Percentiles rank a stretch among this genome's conserved stretches.
phyloP scores from a whole-genome alignment of 2,329 filamentous ascomycete species.

The Simplicillium sp. region DNA sequence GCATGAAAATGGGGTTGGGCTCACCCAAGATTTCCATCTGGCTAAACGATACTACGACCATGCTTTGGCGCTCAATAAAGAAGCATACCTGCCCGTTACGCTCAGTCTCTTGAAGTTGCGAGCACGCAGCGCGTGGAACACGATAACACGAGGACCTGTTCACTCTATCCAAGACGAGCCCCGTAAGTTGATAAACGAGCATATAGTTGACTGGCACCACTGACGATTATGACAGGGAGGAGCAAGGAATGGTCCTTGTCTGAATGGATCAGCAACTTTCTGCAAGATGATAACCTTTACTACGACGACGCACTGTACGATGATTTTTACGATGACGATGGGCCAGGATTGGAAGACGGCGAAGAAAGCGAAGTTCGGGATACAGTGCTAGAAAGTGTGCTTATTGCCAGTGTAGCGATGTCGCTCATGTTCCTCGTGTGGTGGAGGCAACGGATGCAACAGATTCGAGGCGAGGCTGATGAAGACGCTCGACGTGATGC shows the following conservation, averaged over 20 bases:
- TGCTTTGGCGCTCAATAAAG: slow-evolving; percentile 80
- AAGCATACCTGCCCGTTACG: slow-evolving; percentile 89
- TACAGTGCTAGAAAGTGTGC: slow-evolving; percentile 52
- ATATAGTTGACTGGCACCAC: not conserved
- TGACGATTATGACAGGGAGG: slow-evolving; percentile 36
- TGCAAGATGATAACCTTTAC: slow-evolving; percentile 57
- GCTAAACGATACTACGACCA: slow-evolving; percentile 95
- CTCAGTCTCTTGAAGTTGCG: slow-evolving; percentile 80
- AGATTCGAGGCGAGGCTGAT: slow-evolving; percentile 33
- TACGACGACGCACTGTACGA: slow-evolving; percentile 52
- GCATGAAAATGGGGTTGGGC: slow-evolving; percentile 92
- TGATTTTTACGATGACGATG: slow-evolving; percentile 44
- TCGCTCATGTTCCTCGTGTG: slow-evolving; percentile 71
- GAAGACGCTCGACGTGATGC: slow-evolving; percentile 19
- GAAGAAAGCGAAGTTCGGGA: slow-evolving; percentile 61
- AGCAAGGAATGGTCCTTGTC: slow-evolving; percentile 67
- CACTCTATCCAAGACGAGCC: slow-evolving; percentile 89
- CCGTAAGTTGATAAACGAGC: slow-evolving; percentile 45
- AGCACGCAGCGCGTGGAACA: slow-evolving; percentile 87
- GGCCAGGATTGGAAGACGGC: slow-evolving; percentile 52
- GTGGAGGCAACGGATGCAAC: slow-evolving; percentile 64
- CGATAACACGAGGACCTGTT: slow-evolving; percentile 77
- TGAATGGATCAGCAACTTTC: slow-evolving; percentile 82
- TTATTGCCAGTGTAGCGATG: slow-evolving; percentile 71
- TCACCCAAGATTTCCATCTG: slow-evolving; percentile 92